Base-by-base conservation (phyloP, 768 basidiomycete species). In the Boletus tylopilopsis region DNA sequence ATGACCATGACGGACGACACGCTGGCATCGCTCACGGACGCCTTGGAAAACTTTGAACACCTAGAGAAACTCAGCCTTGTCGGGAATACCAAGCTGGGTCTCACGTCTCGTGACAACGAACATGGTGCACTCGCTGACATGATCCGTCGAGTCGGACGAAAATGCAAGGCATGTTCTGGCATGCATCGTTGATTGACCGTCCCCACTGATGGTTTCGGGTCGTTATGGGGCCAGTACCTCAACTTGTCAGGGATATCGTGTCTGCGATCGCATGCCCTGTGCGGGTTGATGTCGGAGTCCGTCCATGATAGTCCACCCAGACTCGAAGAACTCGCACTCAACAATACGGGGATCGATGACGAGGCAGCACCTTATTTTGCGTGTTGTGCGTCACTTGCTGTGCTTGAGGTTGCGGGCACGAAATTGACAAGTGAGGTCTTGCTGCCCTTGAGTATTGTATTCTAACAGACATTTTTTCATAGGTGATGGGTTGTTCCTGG, bases 321-420 rank as follows among this genome's bases (percentile, higher is more conserved):
- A 12, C 60, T 87, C 7, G 71, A 76, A 47, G 71, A 68, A 4
- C 71, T 88, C 6, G 67, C 72, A 13, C 66, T 88, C 30, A 84
- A 79, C 58, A 79, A 81, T 53, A 86, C 85, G 0, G 66, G 73
- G 2, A 71, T 88, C 16, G 82, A 81, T 42, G 85, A 87, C 48
- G 70, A 71, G 2, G 77, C 79, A 6, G 73, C 75, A 2, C 67
- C 62, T 2, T 85, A 71, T 56, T 72, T 88, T 33, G 69, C 80
- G 9, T 59, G 71, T 18, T 88, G 87, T 59, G 55, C 63, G 5
- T 59, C 63, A 3, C 73, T 88, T 30, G 62, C 61, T 23, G 70
- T 68, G 2, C 67, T 88, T 25, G 77, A 76, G 42, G 66, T 84
- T 16, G 77, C 76, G 0, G 75, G 78, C 8, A 86, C 85, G 0